Evolutionary conservation across 805 yeast species (phyloP).

Genomic region (Ogataea zsoltii): DNA sequence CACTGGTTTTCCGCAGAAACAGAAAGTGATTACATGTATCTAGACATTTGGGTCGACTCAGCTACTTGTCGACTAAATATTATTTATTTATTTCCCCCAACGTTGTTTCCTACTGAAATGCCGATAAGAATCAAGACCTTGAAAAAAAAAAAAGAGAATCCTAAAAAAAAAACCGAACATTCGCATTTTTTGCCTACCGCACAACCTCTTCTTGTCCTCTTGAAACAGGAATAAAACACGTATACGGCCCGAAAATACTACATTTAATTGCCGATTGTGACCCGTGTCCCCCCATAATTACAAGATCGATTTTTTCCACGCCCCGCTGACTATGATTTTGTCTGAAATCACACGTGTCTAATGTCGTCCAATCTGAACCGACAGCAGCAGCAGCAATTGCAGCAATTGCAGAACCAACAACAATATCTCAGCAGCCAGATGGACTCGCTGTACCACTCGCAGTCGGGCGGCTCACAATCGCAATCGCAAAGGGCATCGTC

Average conservation of each 20-base stretch:
- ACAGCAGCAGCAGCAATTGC: slow-evolving; percentile 11
- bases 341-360: not conserved
- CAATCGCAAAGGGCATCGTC: slow-evolving; percentile 5
- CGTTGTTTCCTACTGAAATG: too few species aligned
- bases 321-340: not conserved
- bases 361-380: slow-evolving; percentile 9
- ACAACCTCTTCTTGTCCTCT: too few species aligned
- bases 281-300: too few species aligned
- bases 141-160: too few species aligned
- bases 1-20: slow-evolving; percentile 18
- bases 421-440: slow-evolving; percentile 3
- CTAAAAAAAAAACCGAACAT: not conserved
- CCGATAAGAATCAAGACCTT: too few species aligned
- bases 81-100: not conserved
- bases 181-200: not conserved
- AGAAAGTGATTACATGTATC: not conserved
- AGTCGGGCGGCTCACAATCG: slow-evolving; percentile 11
- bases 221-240: too few species aligned
- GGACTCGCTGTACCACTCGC: slow-evolving; percentile 10
- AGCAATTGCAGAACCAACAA: slow-evolving; percentile 15
- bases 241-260: too few species aligned
- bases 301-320: not conserved
- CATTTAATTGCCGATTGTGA: too few species aligned
- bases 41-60: not conserved
- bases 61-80: not conserved